Conservation (phyloP, 257 asterid species). For the Verbena officinalis region DNA sequence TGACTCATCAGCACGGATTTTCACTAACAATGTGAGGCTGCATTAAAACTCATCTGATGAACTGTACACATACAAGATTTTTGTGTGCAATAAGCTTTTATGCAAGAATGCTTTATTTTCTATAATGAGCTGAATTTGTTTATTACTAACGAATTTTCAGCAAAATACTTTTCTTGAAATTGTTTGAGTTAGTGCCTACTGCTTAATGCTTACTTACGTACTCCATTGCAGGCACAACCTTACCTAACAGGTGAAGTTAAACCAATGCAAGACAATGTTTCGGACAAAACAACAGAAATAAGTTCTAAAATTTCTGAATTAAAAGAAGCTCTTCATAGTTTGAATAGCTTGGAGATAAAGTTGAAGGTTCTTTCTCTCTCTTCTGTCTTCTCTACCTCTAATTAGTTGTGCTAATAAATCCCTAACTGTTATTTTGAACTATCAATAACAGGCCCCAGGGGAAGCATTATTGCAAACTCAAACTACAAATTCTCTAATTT, state of each 20-base stretch:
- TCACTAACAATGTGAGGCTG: too few species aligned
- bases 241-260: conserved; percentile 67
- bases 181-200: conserved; percentile 9
- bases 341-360: conserved; percentile 82
- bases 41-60: too few species aligned
- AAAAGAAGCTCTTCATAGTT: conserved; percentile 61
- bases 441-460: conserved; percentile 56
- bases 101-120: not conserved
- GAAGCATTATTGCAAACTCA: conserved; percentile 72
- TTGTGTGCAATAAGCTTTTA: not conserved
- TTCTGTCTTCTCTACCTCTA: conserved; percentile 26
- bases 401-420: not conserved
- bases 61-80: too few species aligned
- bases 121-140: conserved; percentile 10
- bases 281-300: conserved; percentile 39
- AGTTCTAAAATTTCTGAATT: conserved; percentile 50
- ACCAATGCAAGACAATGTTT: conserved; percentile 55
- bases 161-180: not conserved
- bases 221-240: conserved; percentile 64
- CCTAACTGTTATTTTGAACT: conserved; percentile 7
- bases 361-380: conserved; percentile 62
- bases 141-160: conserved; percentile 4
- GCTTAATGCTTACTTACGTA: conserved; percentile 25
- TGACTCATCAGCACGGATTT: too few species aligned
- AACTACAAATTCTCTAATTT: conserved; percentile 57